A percentile compares a stretch with the other conserved stretches of the same genome.
These are phyloP conservation scores for Thuidium tamariscinum DNA, from an alignment of 225 moss, liverwort and hornwort genomes.

Conservation along the genomic window DNA sequence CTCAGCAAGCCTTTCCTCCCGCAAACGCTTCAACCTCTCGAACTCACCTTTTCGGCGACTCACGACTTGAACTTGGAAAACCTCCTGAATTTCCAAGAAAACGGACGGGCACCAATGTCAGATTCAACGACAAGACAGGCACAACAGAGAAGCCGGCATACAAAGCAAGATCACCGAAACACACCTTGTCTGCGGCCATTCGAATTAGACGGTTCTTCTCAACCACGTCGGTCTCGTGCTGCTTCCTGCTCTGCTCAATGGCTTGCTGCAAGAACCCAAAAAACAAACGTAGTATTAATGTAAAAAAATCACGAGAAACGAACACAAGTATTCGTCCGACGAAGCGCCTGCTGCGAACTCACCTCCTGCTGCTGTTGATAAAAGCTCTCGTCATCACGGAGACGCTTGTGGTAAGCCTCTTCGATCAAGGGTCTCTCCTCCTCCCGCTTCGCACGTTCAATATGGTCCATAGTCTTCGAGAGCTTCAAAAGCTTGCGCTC, in stretches of 20 bases:
- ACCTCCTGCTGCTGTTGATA: slow-evolving; percentile 92
- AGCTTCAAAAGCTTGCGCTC: slow-evolving; percentile 89
- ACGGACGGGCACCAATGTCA: background rate
- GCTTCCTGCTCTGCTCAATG: slow-evolving; percentile 69
- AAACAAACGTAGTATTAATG: background rate
- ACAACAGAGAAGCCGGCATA: background rate
- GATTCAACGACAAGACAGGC: background rate
- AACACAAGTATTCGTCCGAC: background rate
- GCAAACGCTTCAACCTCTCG: slow-evolving; percentile 75
- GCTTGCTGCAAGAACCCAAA: slow-evolving; percentile 62
- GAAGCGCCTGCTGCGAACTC: background rate
- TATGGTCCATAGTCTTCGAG: slow-evolving; percentile 92
- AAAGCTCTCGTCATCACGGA: slow-evolving; percentile 82
- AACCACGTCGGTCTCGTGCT: slow-evolving; percentile 74
- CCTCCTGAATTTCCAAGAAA: slow-evolving; percentile 3
- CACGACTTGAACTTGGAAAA: slow-evolving; percentile 76
- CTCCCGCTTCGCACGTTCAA: slow-evolving; percentile 93
- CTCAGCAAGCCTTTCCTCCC: slow-evolving; percentile 86
- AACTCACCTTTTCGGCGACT: slow-evolving; percentile 88
- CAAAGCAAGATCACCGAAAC: background rate
- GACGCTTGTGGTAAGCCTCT: slow-evolving; percentile 62
- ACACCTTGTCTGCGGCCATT: slow-evolving; percentile 85
- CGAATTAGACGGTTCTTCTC: slow-evolving; percentile 76
- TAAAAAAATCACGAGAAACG: background rate
- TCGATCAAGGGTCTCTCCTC: slow-evolving; percentile 92